Evolutionary conservation across 495 filamentous ascomycete species (phyloP), one percentile per base, ranked within the genome.

Genomic region (Neurospora sp.): DNA sequence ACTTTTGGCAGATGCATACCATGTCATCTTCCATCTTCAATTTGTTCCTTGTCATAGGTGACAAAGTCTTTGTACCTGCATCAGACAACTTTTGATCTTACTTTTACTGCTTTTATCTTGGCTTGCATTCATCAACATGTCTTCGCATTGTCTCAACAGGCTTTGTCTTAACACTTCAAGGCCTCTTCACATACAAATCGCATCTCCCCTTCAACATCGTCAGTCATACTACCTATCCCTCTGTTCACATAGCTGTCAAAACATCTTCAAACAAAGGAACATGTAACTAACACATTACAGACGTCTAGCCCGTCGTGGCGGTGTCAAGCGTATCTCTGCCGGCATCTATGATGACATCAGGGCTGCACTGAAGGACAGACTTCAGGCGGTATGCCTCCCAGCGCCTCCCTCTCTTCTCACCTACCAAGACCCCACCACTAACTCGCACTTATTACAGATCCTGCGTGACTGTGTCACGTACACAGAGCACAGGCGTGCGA

Each of bases 231-330:
- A 22, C 44, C 17, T 10, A 48, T 48, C n/a, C 44, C 22, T 3
- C 20, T 22, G 22, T 35, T 61, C 10, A 61, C 2, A 14, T 8
- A 31, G 22, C 27, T 1, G 53, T 16, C 53, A 16, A 16, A 31
- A 17, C 6, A 16, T 35, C 5, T 61, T 35, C 12, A 16, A 14
- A 31, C 0, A 16, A 10, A 10, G 8, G 45, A 53, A 14, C 12
- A 8, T 35, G n/a, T 16, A 17, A 70, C 78, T 74, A 37, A 72
- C 74, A 40, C 16, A 16, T 27, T 37, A 44, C 70, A 94, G 92
- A 68, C 92, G 93, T 70, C 83, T 96, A 4, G 93, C 93, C 5
- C 88, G 93, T 2, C 88, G 93, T 20, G 93, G 93, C 4, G 93
- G 93, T 0, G 87, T 96, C 6, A 91, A 92, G 74, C 82, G 93